A percentile compares a stretch with the other conserved stretches of the same genome.
Conservation (phyloP, 2,329 filamentous ascomycete genomes). For the Dothideomycetes sp. region DNA sequence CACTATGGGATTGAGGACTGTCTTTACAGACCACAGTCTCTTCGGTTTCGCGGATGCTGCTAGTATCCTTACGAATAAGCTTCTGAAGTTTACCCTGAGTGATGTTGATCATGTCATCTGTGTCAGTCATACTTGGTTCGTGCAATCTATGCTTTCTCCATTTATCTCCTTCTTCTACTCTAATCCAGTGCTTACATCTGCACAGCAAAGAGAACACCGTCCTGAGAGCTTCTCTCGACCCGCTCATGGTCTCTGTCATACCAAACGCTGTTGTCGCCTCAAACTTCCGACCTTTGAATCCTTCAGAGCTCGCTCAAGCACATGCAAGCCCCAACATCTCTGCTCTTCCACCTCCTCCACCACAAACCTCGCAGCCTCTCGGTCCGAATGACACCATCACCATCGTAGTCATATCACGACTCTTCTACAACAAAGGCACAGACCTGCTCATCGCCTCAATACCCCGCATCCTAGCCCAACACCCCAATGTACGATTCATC, state of each 20-base stretch:
- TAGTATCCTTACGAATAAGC: slow-evolving; percentile 92
- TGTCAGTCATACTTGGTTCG: slow-evolving; percentile 93
- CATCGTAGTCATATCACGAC: slow-evolving; percentile 90
- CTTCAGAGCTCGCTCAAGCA: slow-evolving; percentile 15
- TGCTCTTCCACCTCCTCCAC: slow-evolving; percentile 29
- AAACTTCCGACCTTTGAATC: slow-evolving; percentile 70
- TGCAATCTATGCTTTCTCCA: too few species aligned
- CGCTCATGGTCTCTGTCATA: slow-evolving; percentile 94
- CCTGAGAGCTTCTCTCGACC: slow-evolving; percentile 83
- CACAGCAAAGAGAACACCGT: slow-evolving; percentile 93
- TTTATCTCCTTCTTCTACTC: too few species aligned
- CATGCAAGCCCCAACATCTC: slow-evolving; percentile 28
- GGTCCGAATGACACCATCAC: slow-evolving; percentile 81
- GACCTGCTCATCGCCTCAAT: slow-evolving; percentile 95
- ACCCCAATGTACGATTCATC: slow-evolving; percentile 91
- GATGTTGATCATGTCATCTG: slow-evolving; percentile 98
- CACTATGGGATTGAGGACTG: slow-evolving; percentile 91
- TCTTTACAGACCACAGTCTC: slow-evolving; percentile 94
- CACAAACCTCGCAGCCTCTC: slow-evolving; percentile 54
- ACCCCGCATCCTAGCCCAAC: slow-evolving; percentile 75
- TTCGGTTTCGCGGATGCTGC: slow-evolving; percentile 95
- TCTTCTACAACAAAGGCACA: slow-evolving; percentile 98
- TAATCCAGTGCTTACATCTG: neutral
- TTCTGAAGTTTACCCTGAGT: slow-evolving; percentile 89
- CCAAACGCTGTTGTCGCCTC: slow-evolving; percentile 95